Conservation (phyloP, 2,329 filamentous ascomycete species). For the Ophiostoma piceae region DNA sequence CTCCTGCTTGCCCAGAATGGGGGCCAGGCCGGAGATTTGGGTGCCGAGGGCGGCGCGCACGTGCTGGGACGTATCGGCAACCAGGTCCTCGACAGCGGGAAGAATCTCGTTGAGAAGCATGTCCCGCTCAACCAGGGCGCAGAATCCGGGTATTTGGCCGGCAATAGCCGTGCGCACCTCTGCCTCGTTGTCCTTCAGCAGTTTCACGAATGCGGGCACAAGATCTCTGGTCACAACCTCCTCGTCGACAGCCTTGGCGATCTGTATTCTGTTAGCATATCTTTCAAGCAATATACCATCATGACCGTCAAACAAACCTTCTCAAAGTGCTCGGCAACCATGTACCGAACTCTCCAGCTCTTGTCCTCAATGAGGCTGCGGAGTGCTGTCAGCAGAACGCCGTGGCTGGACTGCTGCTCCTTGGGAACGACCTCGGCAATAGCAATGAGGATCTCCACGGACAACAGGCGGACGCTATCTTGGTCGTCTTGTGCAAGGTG, state of each 20-base stretch:
- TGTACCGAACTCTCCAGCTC: conserved; percentile 98
- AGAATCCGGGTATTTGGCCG: conserved; percentile 97
- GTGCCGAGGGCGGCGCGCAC: conserved; percentile 92
- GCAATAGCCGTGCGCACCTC: conserved; percentile 96
- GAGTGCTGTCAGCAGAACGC: conserved; percentile 82
- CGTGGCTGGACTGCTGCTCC: conserved; percentile 95
- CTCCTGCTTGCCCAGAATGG: conserved; percentile 96
- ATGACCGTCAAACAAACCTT: conserved; percentile 56
- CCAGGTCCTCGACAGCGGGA: conserved; percentile 91
- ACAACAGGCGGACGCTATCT: conserved; percentile 92
- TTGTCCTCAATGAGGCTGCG: conserved; percentile 96
- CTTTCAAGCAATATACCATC: too few relatives aligned
- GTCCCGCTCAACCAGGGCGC: conserved; percentile 76
- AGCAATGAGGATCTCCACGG: conserved; percentile 91
- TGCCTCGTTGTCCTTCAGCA: conserved; percentile 95
- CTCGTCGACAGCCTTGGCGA: conserved; percentile 96
- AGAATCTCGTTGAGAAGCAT: conserved; percentile 93
- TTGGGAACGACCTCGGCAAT: conserved; percentile 97
- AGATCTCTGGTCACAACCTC: conserved; percentile 92
- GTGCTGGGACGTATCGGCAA: conserved; percentile 93
- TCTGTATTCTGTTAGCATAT: conserved; percentile 46
- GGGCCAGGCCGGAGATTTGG: conserved; percentile 93
- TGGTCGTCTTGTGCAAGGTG: conserved; percentile 95
- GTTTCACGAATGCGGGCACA: conserved; percentile 93
- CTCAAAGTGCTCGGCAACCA: conserved; percentile 98